Percentiles rank a stretch among this genome's conserved stretches.
These are phyloP conservation scores for Colletotrichum higginsianum DNA, from an alignment of 2,329 filamentous ascomycete genomes.

Conservation along the genomic window DNA sequence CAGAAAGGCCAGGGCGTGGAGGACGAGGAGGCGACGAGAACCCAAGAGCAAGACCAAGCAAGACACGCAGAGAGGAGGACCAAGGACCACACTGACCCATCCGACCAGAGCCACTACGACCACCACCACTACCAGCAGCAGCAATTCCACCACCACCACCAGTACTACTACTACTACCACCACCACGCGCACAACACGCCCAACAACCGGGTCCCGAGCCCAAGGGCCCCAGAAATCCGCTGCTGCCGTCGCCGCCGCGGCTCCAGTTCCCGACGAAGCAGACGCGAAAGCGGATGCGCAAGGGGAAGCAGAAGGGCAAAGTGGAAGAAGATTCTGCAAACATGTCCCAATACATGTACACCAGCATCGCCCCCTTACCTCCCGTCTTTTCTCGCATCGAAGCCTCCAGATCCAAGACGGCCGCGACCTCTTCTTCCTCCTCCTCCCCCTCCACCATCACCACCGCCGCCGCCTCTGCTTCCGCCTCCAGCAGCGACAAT, in stretches of 20 bases:
- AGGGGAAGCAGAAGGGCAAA: no score
- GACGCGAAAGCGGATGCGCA: slow-evolving; percentile 17
- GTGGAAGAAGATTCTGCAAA: slow-evolving; percentile 32
- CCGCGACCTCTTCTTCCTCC: slow-evolving; percentile 17
- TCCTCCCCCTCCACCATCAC: background rate
- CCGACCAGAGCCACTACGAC: slow-evolving; percentile 13
- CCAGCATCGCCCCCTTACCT: slow-evolving; percentile 41
- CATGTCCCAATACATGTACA: slow-evolving; percentile 44
- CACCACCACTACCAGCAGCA: no score
- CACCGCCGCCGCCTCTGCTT: background rate
- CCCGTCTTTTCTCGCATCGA: slow-evolving; percentile 39
- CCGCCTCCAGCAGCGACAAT: background rate
- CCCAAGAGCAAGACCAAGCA: slow-evolving; percentile 16
- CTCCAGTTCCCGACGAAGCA: slow-evolving; percentile 17
- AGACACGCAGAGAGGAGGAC: slow-evolving; percentile 29
- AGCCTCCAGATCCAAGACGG: slow-evolving; percentile 25
- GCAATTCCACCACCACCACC: no score
- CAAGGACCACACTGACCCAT: slow-evolving; percentile 30
- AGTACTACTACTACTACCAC: no score
- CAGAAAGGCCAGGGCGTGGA: slow-evolving; percentile 27
- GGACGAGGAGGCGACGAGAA: slow-evolving; percentile 14
- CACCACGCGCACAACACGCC: background rate
- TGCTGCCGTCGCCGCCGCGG: background rate
- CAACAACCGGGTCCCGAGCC: slow-evolving; percentile 12
- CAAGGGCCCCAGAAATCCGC: slow-evolving; percentile 20